These are phyloP conservation scores for Hyaloscypha bicolor DNA, from an alignment of 495 filamentous ascomycete genomes.

Conservation along the genomic window DNA sequence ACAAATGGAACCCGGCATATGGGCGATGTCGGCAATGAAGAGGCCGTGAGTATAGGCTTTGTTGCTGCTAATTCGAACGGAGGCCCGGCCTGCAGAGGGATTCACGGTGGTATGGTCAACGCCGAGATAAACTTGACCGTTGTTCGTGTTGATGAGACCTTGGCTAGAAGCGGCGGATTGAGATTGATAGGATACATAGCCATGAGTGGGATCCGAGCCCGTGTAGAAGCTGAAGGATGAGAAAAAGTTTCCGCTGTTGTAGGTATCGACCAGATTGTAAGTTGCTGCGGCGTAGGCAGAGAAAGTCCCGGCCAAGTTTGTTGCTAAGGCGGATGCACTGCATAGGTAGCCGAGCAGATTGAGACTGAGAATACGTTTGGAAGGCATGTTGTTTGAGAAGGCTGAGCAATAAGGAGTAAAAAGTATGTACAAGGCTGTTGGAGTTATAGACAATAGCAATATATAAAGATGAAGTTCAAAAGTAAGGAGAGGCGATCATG, in stretches of 20 bases:
- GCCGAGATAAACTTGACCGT: constrained; percentile 58
- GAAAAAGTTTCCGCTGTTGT: constrained; percentile 48
- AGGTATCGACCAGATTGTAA: constrained; percentile 24
- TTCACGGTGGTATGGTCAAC: constrained; percentile 47
- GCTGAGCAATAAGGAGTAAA: neutral
- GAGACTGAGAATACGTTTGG: neutral
- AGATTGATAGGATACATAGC: constrained; percentile 63
- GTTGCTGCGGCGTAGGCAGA: constrained; percentile 14
- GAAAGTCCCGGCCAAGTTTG: neutral
- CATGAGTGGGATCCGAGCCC: constrained; percentile 64
- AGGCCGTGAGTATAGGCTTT: constrained; percentile 69
- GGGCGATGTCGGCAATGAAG: constrained; percentile 72
- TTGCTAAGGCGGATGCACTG: neutral
- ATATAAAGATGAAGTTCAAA: neutral
- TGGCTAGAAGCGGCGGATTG: constrained; percentile 39
- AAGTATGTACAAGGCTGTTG: neutral
- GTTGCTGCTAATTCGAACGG: constrained; percentile 70
- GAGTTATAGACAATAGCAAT: neutral
- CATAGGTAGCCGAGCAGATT: neutral
- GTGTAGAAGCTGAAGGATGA: constrained; percentile 56
- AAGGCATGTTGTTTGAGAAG: neutral
- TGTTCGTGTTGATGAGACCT: constrained; percentile 46
- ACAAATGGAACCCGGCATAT: constrained; percentile 65
- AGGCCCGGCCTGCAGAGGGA: constrained; percentile 57
- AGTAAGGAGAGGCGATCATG: neutral